Evolutionary conservation across 1,139 yeast genomes (phyloP), one percentile per base, ranked within the genome.

Genomic region (Yamadazyma dushanensis): DNA sequence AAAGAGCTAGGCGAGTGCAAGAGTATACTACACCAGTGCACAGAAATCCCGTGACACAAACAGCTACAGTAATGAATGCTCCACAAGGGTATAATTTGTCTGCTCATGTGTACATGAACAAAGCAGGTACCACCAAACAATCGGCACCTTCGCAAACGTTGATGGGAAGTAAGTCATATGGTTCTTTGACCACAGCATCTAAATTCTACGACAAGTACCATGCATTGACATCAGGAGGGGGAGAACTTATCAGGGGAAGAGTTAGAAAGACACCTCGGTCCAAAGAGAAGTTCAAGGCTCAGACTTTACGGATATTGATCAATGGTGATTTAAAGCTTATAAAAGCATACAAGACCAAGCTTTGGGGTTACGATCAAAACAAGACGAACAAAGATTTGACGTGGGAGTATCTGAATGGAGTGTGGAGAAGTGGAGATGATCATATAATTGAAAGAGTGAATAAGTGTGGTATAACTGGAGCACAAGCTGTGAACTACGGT

Each of bases 311-410:
- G 44, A 73, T 84, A 3, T 63, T 73, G 35, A 72, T 82, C 21
- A 76, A 80, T 47, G 85, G 88, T 5, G 73, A 73, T 15, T 64
- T 80, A 35, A 79, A 80, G 52, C 67, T 68, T 5, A 61, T 81
- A 40, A 78, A 77, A 50, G 67, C 81, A 43, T 73, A 70, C 50
- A 86, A 86, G 61, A 79, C 82, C 17, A 88, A 88, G 51, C 69
- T 92, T 29, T 92, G 98, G 98, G 97, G 97, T 8, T 70, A 79
- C 41, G 90, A 84, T 47, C 83, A 85, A 61, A 73, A 76, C 46
- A 80, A 75, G 47, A 66, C 74, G 3, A 56, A 71, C 1, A 70
- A 75, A 29, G 92, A 83, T 47, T 66, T 89, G 48, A 83, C 84
- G 0, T 76, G 70, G 59, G 63, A 64, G 37, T 90, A 76, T 54